Base-by-base conservation (phyloP, 2,329 filamentous ascomycete genomes). In the Colletotrichum gloeosporioides region DNA sequence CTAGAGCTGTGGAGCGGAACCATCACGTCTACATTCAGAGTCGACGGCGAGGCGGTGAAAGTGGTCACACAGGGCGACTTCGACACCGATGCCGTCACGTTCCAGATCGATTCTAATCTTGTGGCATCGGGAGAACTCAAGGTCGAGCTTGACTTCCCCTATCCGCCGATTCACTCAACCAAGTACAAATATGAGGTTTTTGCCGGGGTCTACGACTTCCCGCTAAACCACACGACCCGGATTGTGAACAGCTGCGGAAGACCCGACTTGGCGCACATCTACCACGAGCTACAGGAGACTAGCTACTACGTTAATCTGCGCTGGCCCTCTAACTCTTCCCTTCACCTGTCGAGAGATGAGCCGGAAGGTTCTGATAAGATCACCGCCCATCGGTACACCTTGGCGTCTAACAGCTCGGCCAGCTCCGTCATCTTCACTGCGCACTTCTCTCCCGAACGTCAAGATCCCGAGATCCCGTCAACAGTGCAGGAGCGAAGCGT, bases 171-270 rank as follows among this genome's bases (percentile, higher is more conserved):
- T 3, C 84, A 86, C 59, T 81, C 81, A 3, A 83, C 83, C 4
- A 81, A 82, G n/a, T 86, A 86, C 76, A 88, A 88, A 73, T 88
- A 86, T 31, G 84, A 88, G 64, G 84, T 86, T 13, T 88, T 87
- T 36, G 85, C 84, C 0, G 87, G 86, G 0, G 80, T 84, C 6
- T 86, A 85, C 31, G 82, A 87, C 22, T 85, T 85, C 22, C 83
- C 84, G 0, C 70, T 80, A 7, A 84, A 86, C 32, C 87, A 88
- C 69, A 84, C 82, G 0, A 87, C 86, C 1, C 79, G 73, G 4
- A 78, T 83, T 4, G 44, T 77, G 3, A 49, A 64, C 1, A 68
- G 64, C 4, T 80, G 75, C 39, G 71, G 69, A 61, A 72, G 59
- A 2, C 18, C 61, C 1, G 72, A 78, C 1, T 65, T 78, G 27